These are phyloP conservation scores for Coniosporium uncinatum DNA, from an alignment of 2,329 filamentous ascomycete species.

Conservation along the genomic window DNA sequence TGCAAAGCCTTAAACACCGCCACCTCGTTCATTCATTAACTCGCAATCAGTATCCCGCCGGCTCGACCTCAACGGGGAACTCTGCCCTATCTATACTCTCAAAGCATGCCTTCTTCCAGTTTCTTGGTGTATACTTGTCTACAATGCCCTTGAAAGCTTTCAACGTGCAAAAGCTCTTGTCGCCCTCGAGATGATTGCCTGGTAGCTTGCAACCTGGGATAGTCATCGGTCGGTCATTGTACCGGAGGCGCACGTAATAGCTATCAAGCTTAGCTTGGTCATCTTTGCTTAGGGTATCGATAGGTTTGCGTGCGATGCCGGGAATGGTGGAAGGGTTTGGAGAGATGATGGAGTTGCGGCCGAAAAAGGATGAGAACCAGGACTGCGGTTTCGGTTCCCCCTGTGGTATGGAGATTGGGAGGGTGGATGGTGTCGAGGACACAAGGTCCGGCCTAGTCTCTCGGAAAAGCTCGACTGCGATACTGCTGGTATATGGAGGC, in stretches of 20 bases:
- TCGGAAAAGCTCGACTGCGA: conserved; percentile 87
- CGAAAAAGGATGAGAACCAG: conserved; percentile 30
- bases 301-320: conserved; percentile 55
- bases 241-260: conserved; percentile 86
- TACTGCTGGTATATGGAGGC: conserved; percentile 91
- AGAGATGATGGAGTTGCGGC: conserved; percentile 2
- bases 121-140: conserved; percentile 78
- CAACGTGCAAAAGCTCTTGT: conserved; percentile 87
- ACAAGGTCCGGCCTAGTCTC: conserved; percentile 14
- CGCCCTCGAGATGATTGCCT: conserved; percentile 81
- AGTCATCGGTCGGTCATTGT: conserved; percentile 79
- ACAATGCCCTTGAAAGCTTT: conserved; percentile 90
- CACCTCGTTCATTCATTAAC: no score
- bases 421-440: not conserved
- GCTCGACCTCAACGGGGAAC: conserved; percentile 35
- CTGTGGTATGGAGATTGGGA: not conserved
- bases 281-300: conserved; percentile 45
- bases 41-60: conserved; percentile 16
- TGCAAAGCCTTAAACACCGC: no score
- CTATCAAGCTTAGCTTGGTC: conserved; percentile 59
- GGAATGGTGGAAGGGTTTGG: conserved; percentile 7
- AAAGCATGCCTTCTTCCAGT: conserved; percentile 66
- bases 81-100: conserved; percentile 49
- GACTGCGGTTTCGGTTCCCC: conserved; percentile 7
- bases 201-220: conserved; percentile 73